Percentiles rank a stretch among this genome's conserved stretches.
Conservation (phyloP, 2,329 filamentous ascomycete genomes). For the Aspergillus caelatus region DNA sequence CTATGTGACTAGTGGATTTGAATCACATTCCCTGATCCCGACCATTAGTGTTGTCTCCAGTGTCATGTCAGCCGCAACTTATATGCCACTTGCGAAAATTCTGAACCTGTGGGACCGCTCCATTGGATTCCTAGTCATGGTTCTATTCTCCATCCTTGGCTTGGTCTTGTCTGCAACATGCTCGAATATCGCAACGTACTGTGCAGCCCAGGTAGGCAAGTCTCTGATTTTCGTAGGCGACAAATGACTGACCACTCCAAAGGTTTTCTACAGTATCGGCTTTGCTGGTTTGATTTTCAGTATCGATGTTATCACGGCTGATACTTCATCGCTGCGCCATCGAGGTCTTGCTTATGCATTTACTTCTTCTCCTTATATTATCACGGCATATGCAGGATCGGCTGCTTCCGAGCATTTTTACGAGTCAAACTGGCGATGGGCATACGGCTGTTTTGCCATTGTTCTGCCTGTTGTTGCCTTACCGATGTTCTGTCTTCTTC, state of each 20-base stretch:
- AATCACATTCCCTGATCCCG: constrained; percentile 57
- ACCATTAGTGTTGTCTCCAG: constrained; percentile 59
- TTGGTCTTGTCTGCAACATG: constrained; percentile 66
- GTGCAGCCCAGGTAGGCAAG: constrained; percentile 54
- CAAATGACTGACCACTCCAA: background rate
- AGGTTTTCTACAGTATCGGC: constrained; percentile 63
- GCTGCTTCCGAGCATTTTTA: constrained; percentile 54
- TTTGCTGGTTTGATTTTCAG: constrained; percentile 57
- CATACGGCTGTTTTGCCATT: constrained; percentile 62
- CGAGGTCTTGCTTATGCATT: constrained; percentile 62
- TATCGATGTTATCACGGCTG: constrained; percentile 61
- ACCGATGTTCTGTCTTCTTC: constrained; percentile 58
- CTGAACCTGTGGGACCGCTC: constrained; percentile 66
- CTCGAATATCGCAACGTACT: constrained; percentile 63
- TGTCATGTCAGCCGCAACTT: constrained; percentile 59
- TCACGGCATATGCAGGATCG: constrained; percentile 60
- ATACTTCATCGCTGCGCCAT: constrained; percentile 61
- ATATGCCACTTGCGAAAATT: constrained; percentile 64
- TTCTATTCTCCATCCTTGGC: constrained; percentile 50
- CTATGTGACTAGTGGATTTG: constrained; percentile 57
- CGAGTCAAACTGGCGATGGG: constrained; percentile 61
- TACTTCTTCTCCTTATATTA: constrained; percentile 61
- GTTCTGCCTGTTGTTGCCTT: constrained; percentile 57
- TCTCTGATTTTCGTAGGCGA: background rate
- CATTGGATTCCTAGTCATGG: constrained; percentile 57